Evolutionary conservation across 2,329 filamentous ascomycete genomes (phyloP), one percentile per base, ranked within the genome.

Genomic region (Ceratocystis papillata): DNA sequence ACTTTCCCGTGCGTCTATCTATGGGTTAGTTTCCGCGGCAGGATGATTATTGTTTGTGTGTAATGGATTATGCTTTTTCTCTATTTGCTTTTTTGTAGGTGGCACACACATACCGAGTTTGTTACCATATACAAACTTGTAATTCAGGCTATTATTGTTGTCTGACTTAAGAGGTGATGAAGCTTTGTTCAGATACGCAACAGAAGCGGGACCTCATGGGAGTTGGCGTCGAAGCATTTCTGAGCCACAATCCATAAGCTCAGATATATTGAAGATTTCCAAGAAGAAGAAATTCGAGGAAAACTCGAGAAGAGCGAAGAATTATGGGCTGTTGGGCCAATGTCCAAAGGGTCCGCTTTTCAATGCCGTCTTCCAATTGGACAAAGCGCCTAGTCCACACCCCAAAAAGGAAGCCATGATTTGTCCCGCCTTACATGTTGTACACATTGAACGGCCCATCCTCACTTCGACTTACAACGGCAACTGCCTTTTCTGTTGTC

Each of bases 121-220:
- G n/a, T 50, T 50, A 50, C 46, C 46, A 2, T 50, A 22, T 50
- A 15, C 25, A 57, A 28, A 57, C 10, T 12, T 57, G 22, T 57
- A 28, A 57, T 57, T 57, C 22, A 28, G 53, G 53, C 25, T 57
- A 57, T 57, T 57, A 33, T 57, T 15, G 30, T 57, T 28, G 53
- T 12, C 53, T 17, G 53, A 57, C 22, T 28, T 57, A 6, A 28
- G 8, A 57, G 22, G n/a, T 15, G 17, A 57, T 2, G 25, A 57
- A 57, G 53, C 53, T 57, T 57, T 57, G 53, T 28, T 22, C 53
- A 57, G 30, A 15, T 22, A 2, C 22, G 8, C 22, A 30, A 28
- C 53, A 57, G 53, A 17, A 6, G 53, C 53, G 30, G 53, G 15
- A 57, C 22, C 8, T 57, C 53, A 22, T 57, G 10, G 53, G 25